These are phyloP conservation scores for Plasmodium malariae DNA, from an alignment of 169 alveolate species.

Conservation along the genomic window DNA sequence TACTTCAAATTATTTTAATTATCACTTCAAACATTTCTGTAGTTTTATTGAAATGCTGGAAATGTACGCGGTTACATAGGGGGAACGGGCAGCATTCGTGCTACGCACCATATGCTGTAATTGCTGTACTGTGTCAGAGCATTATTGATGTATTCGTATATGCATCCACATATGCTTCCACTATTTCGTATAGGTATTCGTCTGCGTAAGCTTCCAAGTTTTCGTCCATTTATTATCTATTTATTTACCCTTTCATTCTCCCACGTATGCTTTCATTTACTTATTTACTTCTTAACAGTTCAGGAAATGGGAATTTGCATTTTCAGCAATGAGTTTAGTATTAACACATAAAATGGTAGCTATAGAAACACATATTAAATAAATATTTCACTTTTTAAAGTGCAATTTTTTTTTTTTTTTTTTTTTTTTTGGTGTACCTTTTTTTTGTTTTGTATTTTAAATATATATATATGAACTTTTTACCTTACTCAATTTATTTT, in stretches of 20 bases:
- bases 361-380: not conserved
- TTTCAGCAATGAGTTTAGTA: not conserved
- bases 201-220: not conserved
- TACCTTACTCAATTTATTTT: not conserved
- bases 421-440: not conserved
- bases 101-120: no score
- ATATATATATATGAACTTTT: not conserved
- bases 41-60: constrained; percentile 8
- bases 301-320: not conserved
- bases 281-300: not conserved
- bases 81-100: not conserved
- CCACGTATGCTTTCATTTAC: no score
- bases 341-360: not conserved
- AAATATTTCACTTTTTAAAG: not conserved
- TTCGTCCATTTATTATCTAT: not conserved
- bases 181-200: no score
- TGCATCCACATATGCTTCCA: no score
- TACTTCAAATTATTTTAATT: constrained; percentile 69
- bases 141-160: no score
- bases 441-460: not conserved
- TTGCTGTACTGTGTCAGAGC: no score
- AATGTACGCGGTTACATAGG: not conserved
- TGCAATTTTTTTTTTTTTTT: not conserved
- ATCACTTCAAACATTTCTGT: constrained; percentile 52
- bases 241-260: not conserved